Conservation (phyloP, 169 alveolate species). For the Babesia divergens region DNA sequence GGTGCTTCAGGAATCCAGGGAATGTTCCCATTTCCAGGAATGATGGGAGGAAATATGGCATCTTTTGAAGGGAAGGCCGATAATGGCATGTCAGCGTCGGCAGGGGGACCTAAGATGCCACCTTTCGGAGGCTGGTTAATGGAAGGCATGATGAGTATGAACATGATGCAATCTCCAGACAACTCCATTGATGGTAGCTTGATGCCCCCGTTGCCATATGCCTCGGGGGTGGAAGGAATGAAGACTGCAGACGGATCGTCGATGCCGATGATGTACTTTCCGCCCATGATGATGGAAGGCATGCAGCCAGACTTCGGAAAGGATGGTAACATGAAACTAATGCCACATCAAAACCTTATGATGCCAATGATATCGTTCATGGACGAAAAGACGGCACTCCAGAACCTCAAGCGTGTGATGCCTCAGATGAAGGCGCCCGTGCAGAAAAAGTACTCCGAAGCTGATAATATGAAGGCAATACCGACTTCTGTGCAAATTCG, state of each 20-base stretch:
- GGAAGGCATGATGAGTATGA: constrained; percentile 30
- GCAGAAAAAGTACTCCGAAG: constrained; percentile 26
- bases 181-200: constrained; percentile 24
- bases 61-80: neutral
- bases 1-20: constrained; percentile 10
- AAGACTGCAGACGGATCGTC: neutral
- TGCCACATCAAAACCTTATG: constrained; percentile 18
- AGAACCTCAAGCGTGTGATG: neutral
- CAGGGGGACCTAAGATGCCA: neutral
- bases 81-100: neutral
- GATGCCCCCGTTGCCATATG: constrained; percentile 18
- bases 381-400: constrained; percentile 39
- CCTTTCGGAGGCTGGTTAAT: constrained; percentile 22
- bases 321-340: constrained; percentile 12
- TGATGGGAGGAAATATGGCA: neutral
- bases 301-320: constrained; percentile 9
- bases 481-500: constrained; percentile 61
- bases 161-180: constrained; percentile 6
- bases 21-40: constrained; percentile 14
- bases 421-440: constrained; percentile 22
- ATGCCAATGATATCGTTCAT: constrained; percentile 40
- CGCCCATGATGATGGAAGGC: constrained; percentile 49
- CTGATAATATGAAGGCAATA: constrained; percentile 38
- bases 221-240: neutral
- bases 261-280: constrained; percentile 34